Evolutionary conservation across 73 alveolate genomes (phyloP), one percentile per base, ranked within the genome.

Genomic region (Breviolum minutum): DNA sequence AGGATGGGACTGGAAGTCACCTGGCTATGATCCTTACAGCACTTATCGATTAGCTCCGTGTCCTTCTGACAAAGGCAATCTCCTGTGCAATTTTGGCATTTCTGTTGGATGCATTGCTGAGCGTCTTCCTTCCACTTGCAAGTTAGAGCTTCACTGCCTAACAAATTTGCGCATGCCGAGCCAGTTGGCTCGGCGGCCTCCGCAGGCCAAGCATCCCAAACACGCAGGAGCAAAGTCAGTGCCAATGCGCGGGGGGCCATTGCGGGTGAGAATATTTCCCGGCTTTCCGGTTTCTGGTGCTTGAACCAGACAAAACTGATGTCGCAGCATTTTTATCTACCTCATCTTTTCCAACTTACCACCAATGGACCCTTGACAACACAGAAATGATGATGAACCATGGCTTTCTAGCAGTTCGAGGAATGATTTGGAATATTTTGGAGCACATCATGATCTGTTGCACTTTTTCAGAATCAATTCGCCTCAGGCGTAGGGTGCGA

Each of bases 41-140:
- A 81, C 14, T 14, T 29, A 48, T 14, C 17, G 66, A 81, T 81
- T 20, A 81, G 70, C 40, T 81, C 54, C 11, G 70, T 48, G 90
- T 81, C 70, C 70, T 32, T 54, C 69, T 81, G 66, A 81, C 90
- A 81, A 29, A 14, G 10, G 14, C 14, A 7, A 7, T 54, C 66
- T 32, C 90, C 90, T 48, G 30, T 32, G 69, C 90, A 81, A 48
- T 54, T 69, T 69, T 81, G 40, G 69, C 90, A 81, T 54, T 48
- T 81, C 40, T 54, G 90, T 48, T 81, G 70, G 20, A 81, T 16
- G 69, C 90, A 81, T 69, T 24, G 24, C 60, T 32, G 24, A 70
- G 90, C 32, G 11, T 32, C 90, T 69, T 48, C 90, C 70, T 81
- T 81, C 90, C 90, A 81, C 29, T 19, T n/a, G 90, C 90, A 81